These are phyloP conservation scores for Cercospora zeae-maydis DNA, from an alignment of 2,329 filamentous ascomycete species.

Conservation along the genomic window DNA sequence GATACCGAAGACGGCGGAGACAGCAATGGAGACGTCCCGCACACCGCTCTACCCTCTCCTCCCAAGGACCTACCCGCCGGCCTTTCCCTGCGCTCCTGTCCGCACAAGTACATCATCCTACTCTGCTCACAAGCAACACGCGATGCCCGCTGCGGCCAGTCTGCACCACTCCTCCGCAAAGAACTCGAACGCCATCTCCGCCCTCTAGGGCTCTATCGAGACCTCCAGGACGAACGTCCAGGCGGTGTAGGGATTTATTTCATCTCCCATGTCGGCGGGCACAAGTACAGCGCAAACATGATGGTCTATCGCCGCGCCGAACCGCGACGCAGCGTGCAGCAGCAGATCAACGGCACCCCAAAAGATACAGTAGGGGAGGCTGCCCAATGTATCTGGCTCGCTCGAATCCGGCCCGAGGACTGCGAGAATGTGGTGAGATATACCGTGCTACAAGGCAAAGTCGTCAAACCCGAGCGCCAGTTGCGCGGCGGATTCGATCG, in stretches of 20 bases:
- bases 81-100: conserved; percentile 62
- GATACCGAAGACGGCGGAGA: conserved; percentile 12
- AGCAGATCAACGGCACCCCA: conserved; percentile 36
- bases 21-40: conserved; percentile 16
- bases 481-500: conserved; percentile 88
- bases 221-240: conserved; percentile 81
- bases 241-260: conserved; percentile 96
- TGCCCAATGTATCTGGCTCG: conserved; percentile 89
- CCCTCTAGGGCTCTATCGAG: conserved; percentile 77
- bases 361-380: conserved; percentile 51
- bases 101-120: conserved; percentile 81
- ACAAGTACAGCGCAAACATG: conserved; percentile 94
- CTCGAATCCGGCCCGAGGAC: conserved; percentile 77
- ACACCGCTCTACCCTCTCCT: conserved; percentile 14
- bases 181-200: conserved; percentile 88
- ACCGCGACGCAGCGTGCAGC: conserved; percentile 25
- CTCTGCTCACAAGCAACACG: conserved; percentile 94
- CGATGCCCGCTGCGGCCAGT: conserved; percentile 91
- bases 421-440: conserved; percentile 89
- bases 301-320: conserved; percentile 74
- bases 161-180: conserved; percentile 78
- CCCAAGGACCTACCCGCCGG: conserved; percentile 30
- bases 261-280: conserved; percentile 91
- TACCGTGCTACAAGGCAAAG: conserved; percentile 87
- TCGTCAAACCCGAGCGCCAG: conserved; percentile 84